Conservation (phyloP, 139 green algal species). For the Ulvella scutata region DNA sequence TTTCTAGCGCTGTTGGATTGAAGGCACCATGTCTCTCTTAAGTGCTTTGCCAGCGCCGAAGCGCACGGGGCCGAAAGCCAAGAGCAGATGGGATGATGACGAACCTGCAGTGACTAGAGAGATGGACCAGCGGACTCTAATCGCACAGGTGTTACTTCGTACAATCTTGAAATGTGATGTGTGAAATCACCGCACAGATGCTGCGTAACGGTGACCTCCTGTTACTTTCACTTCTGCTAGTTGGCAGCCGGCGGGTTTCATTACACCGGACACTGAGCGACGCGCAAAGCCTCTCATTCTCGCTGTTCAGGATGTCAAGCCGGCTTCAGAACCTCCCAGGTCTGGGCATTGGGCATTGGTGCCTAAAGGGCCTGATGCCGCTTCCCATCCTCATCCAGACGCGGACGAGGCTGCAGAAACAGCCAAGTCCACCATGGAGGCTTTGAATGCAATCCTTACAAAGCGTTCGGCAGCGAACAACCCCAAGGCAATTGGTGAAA, state of each 20-base stretch:
- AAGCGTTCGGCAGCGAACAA: slow-evolving; percentile 60
- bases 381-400: slow-evolving; percentile 25
- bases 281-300: too few species aligned
- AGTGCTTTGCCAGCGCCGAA: neutral
- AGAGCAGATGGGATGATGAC: neutral
- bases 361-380: neutral
- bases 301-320: neutral
- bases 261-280: too few species aligned
- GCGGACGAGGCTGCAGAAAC: slow-evolving; percentile 66
- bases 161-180: neutral
- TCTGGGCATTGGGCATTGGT: neutral
- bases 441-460: slow-evolving; percentile 51
- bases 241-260: too few species aligned
- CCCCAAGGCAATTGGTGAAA: slow-evolving; percentile 46
- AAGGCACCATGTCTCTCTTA: neutral
- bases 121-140: neutral
- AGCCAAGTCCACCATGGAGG: slow-evolving; percentile 43
- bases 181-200: neutral
- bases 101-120: neutral
- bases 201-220: neutral
- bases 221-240: neutral
- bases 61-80: neutral
- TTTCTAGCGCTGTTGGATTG: too few species aligned
- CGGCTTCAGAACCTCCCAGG: neutral
- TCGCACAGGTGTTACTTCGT: neutral